These are phyloP conservation scores for Neurospora sp. DNA, from an alignment of 495 filamentous ascomycete species.

Conservation along the genomic window DNA sequence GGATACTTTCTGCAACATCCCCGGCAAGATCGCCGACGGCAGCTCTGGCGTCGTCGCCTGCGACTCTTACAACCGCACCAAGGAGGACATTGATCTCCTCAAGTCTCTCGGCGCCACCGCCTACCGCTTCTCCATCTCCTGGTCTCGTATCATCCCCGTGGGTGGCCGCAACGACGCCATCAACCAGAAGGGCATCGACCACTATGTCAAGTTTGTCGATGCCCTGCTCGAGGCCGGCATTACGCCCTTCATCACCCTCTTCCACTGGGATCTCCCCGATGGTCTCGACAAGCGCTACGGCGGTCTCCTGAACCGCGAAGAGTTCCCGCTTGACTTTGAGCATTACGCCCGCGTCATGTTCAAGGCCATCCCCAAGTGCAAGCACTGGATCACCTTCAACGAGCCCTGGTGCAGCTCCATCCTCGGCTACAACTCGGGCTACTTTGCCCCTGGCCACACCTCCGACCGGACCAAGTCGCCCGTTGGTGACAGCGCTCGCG, in stretches of 20 bases:
- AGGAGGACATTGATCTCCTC: constrained; percentile 63
- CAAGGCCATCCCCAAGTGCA: constrained; percentile 48
- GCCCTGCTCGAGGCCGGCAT: constrained; percentile 51
- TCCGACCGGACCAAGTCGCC: constrained; percentile 45
- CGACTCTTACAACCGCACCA: constrained; percentile 65
- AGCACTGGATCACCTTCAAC: constrained; percentile 60
- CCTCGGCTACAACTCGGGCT: constrained; percentile 49
- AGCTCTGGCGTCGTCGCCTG: constrained; percentile 60
- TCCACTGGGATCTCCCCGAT: constrained; percentile 57
- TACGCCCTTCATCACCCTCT: constrained; percentile 50
- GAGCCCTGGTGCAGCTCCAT: constrained; percentile 55
- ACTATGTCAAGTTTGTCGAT: constrained; percentile 52
- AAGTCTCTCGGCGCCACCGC: constrained; percentile 53
- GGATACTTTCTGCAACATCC: constrained; percentile 65
- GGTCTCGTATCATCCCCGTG: constrained; percentile 62
- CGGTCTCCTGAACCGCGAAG: constrained; percentile 47
- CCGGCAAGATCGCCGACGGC: constrained; percentile 65
- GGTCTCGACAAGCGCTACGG: constrained; percentile 52
- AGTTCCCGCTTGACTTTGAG: constrained; percentile 51
- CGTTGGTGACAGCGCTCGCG: constrained; percentile 46
- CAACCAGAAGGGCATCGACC: constrained; percentile 49
- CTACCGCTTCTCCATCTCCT: constrained; percentile 70
- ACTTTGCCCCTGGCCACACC: constrained; percentile 50
- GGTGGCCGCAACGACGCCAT: constrained; percentile 52
- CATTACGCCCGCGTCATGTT: constrained; percentile 49